Evolutionary conservation across 257 asterid genomes (phyloP).

Genomic region (Cordia subcordata): DNA sequence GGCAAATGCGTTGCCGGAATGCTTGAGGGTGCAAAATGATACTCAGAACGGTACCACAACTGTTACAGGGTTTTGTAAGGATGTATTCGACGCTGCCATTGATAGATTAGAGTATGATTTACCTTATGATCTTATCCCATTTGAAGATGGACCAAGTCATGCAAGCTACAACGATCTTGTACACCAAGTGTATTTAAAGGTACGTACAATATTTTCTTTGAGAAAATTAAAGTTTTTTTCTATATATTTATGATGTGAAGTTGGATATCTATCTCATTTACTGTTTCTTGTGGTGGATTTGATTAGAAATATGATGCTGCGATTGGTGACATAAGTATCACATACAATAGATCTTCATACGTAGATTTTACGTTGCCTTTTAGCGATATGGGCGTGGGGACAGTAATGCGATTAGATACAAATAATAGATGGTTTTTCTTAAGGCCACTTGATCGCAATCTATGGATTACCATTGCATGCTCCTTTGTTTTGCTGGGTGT

Average conservation of each 20-base stretch:
- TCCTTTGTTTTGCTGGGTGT: conserved; percentile 27
- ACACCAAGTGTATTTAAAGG: conserved; percentile 21
- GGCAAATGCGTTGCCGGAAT: too few relatives aligned
- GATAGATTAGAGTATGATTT: conserved; percentile 14
- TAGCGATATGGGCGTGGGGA: conserved; percentile 33
- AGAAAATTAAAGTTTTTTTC: too few relatives aligned
- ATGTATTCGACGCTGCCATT: conserved; percentile 33
- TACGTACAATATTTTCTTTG: conserved; percentile 3
- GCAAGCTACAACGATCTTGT: conserved; percentile 25
- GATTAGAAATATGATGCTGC: conserved; percentile 35
- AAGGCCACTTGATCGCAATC: conserved; percentile 29
- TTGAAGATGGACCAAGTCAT: neutral
- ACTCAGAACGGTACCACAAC: neutral
- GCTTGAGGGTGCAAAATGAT: too few relatives aligned
- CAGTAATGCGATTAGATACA: conserved; percentile 19
- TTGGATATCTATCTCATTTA: too few relatives aligned
- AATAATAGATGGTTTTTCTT: conserved; percentile 38
- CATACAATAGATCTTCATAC: conserved; percentile 29
- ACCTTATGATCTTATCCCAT: conserved; percentile 27
- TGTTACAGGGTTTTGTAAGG: conserved; percentile 23
- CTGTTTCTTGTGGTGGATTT: conserved; percentile 1
- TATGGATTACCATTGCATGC: conserved; percentile 30
- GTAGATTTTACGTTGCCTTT: conserved; percentile 45
- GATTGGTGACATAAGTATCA: conserved; percentile 36
- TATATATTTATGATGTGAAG: too few relatives aligned